A percentile compares a stretch with the other conserved stretches of the same genome.
These are phyloP conservation scores for Mallotus repandus DNA, from an alignment of 441 rosid species.

Conservation along the genomic window DNA sequence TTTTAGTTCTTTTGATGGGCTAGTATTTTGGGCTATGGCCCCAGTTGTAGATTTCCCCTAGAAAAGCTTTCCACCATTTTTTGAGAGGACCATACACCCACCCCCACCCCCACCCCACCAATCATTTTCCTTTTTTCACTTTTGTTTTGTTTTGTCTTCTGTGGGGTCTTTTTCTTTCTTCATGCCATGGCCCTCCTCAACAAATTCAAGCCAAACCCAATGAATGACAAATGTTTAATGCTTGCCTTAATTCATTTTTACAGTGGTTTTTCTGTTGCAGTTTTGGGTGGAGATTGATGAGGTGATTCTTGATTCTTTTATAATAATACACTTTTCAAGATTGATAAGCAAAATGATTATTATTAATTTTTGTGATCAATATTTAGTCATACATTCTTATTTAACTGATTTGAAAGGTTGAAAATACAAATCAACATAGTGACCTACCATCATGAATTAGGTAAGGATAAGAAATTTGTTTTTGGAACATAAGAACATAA, in stretches of 20 bases:
- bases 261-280: too few relatives aligned
- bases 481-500: background rate
- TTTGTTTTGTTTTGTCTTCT: slow-evolving; percentile 12
- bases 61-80: background rate
- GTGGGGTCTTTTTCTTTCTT: background rate
- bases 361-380: too few relatives aligned
- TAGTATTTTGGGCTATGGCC: slow-evolving; percentile 13
- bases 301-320: too few relatives aligned
- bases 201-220: background rate
- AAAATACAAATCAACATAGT: too few relatives aligned
- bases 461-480: background rate
- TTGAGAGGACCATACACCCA: slow-evolving; percentile 26
- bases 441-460: too few relatives aligned
- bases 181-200: background rate
- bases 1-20: slow-evolving; percentile 17
- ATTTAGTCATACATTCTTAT: too few relatives aligned
- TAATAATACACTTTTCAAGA: too few relatives aligned
- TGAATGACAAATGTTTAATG: too few relatives aligned
- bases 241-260: too few relatives aligned
- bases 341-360: too few relatives aligned
- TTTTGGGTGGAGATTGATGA: too few relatives aligned
- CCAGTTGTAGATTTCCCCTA: slow-evolving; percentile 15
- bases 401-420: too few relatives aligned
- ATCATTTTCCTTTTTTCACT: slow-evolving; percentile 18
- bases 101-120: slow-evolving; percentile 28